These are phyloP conservation scores for Apiospora aurea DNA, from an alignment of 2,329 filamentous ascomycete genomes.

Conservation along the genomic window DNA sequence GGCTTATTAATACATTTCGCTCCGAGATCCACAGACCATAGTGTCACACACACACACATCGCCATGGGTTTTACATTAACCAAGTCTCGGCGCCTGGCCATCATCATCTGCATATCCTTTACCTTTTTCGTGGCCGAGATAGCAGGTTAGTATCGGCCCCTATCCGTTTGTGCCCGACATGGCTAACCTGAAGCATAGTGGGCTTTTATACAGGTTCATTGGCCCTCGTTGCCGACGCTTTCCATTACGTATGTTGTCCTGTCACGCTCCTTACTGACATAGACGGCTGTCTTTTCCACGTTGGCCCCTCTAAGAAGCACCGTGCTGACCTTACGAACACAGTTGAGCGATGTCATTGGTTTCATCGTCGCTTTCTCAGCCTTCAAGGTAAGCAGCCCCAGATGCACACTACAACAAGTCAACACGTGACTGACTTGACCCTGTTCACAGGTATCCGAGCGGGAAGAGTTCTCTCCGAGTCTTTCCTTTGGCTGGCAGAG, in stretches of 20 bases:
- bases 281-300: not conserved
- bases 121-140: conserved; percentile 62
- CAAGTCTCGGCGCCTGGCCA: conserved; percentile 8
- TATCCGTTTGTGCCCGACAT: not conserved
- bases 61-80: not conserved
- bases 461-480: conserved; percentile 60
- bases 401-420: not conserved
- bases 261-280: conserved; percentile 45
- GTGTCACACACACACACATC: not conserved
- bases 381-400: conserved; percentile 57
- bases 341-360: conserved; percentile 72
- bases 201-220: conserved; percentile 67
- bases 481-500: conserved; percentile 81
- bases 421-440: not conserved
- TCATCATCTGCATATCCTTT: conserved; percentile 55
- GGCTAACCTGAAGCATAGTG: conserved; percentile 27
- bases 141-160: conserved; percentile 27
- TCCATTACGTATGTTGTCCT: conserved; percentile 69
- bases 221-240: conserved; percentile 77
- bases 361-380: conserved; percentile 72
- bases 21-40: not conserved
- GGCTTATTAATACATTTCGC: not conserved
- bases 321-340: conserved; percentile 26
- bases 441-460: conserved; percentile 61
- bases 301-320: not conserved